Percentiles rank a stretch among this genome's conserved stretches.
These are phyloP conservation scores for Ricinus communis DNA, from an alignment of 345 rosid species.

Conservation along the genomic window DNA sequence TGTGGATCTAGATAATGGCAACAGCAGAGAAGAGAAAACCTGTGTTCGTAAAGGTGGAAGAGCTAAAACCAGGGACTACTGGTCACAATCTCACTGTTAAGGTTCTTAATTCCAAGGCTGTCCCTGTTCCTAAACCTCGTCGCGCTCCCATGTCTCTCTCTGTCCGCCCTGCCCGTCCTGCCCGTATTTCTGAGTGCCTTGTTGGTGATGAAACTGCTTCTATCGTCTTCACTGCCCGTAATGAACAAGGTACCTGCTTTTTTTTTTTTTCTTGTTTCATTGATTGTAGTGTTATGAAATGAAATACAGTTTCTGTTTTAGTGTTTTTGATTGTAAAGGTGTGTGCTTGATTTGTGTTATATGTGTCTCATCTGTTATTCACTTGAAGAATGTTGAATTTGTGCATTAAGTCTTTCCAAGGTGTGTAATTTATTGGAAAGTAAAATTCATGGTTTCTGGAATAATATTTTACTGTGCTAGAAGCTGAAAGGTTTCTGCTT, in stretches of 20 bases:
- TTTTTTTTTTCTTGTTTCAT: not conserved
- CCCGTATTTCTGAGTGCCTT: slow-evolving; percentile 74
- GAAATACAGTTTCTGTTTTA: not conserved
- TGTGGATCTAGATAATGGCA: slow-evolving; percentile 12
- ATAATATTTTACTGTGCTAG: no score
- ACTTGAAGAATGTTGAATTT: no score
- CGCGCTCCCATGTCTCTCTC: slow-evolving; percentile 39
- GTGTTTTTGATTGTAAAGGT: not conserved
- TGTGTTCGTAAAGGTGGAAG: slow-evolving; percentile 53
- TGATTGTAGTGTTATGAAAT: no score
- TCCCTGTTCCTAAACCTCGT: slow-evolving; percentile 46
- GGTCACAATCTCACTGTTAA: slow-evolving; percentile 61
- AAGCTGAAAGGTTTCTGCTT: no score
- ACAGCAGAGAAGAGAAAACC: slow-evolving; percentile 49
- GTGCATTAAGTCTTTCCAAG: no score
- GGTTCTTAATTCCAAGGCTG: slow-evolving; percentile 42
- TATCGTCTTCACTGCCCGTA: slow-evolving; percentile 86
- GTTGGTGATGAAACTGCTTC: slow-evolving; percentile 74
- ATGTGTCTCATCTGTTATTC: no score
- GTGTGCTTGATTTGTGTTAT: no score
- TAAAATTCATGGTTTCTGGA: no score
- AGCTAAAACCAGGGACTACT: slow-evolving; percentile 51
- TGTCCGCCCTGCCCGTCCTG: slow-evolving; percentile 49
- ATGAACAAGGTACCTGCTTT: slow-evolving; percentile 61
- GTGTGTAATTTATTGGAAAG: no score